phyloP scores from a whole-genome alignment of 1,284 basidiomycete genomes.

The Trichosporon sp. region DNA sequence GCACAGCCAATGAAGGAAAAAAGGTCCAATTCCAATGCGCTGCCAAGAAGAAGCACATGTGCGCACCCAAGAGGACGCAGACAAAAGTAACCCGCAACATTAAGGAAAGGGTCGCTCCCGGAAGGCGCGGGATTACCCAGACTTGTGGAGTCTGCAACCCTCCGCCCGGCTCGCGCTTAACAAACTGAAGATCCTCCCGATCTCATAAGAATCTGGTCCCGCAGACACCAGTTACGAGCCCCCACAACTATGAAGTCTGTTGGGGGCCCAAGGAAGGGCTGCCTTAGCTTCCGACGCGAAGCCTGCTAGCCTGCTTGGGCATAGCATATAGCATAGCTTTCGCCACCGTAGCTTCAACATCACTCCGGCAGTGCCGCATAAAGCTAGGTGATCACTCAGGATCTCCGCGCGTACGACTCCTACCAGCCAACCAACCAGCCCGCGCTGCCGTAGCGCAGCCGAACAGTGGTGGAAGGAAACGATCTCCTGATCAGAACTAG shows the following conservation, averaged over 20 bases:
- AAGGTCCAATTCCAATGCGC: background rate
- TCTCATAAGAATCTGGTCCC: background rate
- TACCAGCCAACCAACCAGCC: background rate
- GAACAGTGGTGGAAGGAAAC: background rate
- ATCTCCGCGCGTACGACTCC: background rate
- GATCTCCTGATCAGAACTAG: background rate
- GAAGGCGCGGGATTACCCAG: background rate
- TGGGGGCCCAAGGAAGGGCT: background rate
- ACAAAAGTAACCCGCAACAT: background rate
- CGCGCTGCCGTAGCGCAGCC: background rate
- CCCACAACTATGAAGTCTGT: background rate
- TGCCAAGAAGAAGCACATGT: background rate
- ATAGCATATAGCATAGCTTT: no score
- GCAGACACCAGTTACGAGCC: background rate
- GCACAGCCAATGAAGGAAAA: no score
- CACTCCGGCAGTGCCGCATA: background rate
- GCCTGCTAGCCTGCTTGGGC: no score
- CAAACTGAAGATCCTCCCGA: background rate
- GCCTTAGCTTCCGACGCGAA: no score
- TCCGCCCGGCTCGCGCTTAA: background rate
- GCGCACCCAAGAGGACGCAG: background rate
- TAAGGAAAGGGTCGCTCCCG: background rate
- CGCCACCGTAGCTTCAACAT: background rate
- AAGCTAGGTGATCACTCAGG: background rate
- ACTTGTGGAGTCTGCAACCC: background rate